phyloP scores from a whole-genome alignment of 345 rosid genomes.

The Populus nigra region DNA sequence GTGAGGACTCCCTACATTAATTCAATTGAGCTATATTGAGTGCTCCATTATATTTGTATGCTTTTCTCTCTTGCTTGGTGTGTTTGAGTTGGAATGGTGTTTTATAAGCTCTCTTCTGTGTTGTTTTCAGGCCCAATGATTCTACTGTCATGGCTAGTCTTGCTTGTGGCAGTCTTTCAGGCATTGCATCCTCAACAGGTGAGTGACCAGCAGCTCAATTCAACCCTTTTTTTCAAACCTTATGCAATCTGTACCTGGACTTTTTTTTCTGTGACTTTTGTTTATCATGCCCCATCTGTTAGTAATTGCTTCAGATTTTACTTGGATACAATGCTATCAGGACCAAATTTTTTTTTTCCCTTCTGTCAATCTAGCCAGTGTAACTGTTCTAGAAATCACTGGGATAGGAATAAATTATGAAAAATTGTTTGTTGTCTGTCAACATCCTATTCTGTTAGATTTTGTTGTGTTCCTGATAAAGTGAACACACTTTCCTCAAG shows the following conservation, averaged over 20 bases:
- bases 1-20: constrained; percentile 32
- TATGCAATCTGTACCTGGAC: neutral
- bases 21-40: constrained; percentile 1
- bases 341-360: neutral
- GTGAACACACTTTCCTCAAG: neutral
- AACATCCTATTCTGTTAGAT: neutral
- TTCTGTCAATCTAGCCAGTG: neutral
- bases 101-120: neutral
- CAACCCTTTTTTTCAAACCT: neutral
- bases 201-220: constrained; percentile 4
- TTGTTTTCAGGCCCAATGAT: constrained; percentile 64
- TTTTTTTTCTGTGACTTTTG: neutral
- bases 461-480: neutral
- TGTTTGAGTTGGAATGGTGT: neutral
- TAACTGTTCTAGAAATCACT: neutral
- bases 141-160: constrained; percentile 56
- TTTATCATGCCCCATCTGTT: neutral
- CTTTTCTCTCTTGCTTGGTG: neutral
- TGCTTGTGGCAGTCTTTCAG: constrained; percentile 90
- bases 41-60: neutral
- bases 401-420: neutral
- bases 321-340: neutral
- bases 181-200: constrained; percentile 94
- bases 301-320: neutral
- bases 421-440: neutral